Base-by-base conservation (phyloP, 1,284 basidiomycete genomes). In the Salmacisia buchloeana region DNA sequence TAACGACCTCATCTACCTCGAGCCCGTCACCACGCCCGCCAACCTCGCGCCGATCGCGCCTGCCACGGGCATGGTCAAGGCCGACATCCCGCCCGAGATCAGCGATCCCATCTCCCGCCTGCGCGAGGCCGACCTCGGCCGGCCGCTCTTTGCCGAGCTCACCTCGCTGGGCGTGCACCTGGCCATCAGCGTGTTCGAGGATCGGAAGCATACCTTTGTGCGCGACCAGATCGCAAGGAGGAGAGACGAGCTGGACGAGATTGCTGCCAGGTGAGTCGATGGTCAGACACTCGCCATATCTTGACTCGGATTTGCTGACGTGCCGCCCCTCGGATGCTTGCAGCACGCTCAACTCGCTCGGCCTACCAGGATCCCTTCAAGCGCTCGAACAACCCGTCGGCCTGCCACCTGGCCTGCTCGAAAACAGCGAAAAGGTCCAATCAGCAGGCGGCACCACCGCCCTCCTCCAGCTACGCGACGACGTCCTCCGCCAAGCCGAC, bases 1-100 rank as follows among this genome's bases (percentile, higher is more conserved):
- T 80, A 99, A 99, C 76, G 91, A 97, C 79, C 83, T 97, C 4
- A 96, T 99, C 59, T 99, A 98, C 81, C 90, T 97, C 70, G 85
- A 92, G 63, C 87, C 91, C 52, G 85, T 96, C 0, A 93, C 92
- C 0, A 82, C 91, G 0, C 76, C 85, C 1, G 86, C 89, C 1
- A 84, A 88, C 31, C 84, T 97, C 3, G 81, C 88, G 0, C 78
- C 84, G 0, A 87, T 97, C 54, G 81, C 83, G 41, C 86, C 87
- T 25, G 86, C 87, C 1, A 81, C 85, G 3, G 49, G 21, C 49
- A 86, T 97, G 81, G 91, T 88, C 34, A 85, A 88, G 68, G 80
- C 87, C 1, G 83, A 82, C 12, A 76, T 87, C 1, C 87, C 88
- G 0, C 77, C 83, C 0, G 88, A 86, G 15, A 80, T 97, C 0